Conservation (phyloP, 139 green algal genomes). For the Micromonas commoda region DNA sequence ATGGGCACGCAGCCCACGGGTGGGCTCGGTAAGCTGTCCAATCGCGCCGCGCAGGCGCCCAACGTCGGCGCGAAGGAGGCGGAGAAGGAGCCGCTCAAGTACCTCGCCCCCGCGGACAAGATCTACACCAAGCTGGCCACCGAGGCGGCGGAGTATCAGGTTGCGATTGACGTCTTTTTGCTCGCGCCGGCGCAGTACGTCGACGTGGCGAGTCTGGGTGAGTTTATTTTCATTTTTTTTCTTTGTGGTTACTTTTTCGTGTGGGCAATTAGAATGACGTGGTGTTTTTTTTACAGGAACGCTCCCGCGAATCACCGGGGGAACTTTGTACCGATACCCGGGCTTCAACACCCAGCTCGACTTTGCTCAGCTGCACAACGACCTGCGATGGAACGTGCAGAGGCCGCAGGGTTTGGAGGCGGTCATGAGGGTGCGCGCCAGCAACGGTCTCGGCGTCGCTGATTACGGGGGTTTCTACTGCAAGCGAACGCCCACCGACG, state of each 20-base stretch:
- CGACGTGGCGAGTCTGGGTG: slow-evolving; percentile 61
- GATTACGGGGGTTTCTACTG: slow-evolving; percentile 88
- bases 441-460: slow-evolving; percentile 63
- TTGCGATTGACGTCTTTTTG: slow-evolving; percentile 74
- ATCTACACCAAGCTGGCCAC: slow-evolving; percentile 86
- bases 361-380: slow-evolving; percentile 62
- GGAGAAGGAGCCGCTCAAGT: slow-evolving; percentile 46
- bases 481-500: slow-evolving; percentile 78
- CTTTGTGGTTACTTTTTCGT: no score
- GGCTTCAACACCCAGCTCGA: slow-evolving; percentile 63
- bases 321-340: slow-evolving; percentile 66
- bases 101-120: slow-evolving; percentile 74
- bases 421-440: slow-evolving; percentile 86
- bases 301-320: slow-evolving; percentile 79
- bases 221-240: no score
- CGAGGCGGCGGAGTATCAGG: slow-evolving; percentile 59
- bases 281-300: no score
- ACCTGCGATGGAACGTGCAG: slow-evolving; percentile 76
- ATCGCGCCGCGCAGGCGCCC: background rate
- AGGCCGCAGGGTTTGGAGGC: slow-evolving; percentile 83
- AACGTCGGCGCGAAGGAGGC: background rate
- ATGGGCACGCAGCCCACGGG: slow-evolving; percentile 54
- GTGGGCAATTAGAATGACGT: no score
- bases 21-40: slow-evolving; percentile 38
- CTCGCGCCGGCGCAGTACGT: slow-evolving; percentile 27